Evolutionary conservation across 345 rosid genomes (phyloP), one percentile per base, ranked within the genome.

Genomic region (Anastatica hierochuntica): DNA sequence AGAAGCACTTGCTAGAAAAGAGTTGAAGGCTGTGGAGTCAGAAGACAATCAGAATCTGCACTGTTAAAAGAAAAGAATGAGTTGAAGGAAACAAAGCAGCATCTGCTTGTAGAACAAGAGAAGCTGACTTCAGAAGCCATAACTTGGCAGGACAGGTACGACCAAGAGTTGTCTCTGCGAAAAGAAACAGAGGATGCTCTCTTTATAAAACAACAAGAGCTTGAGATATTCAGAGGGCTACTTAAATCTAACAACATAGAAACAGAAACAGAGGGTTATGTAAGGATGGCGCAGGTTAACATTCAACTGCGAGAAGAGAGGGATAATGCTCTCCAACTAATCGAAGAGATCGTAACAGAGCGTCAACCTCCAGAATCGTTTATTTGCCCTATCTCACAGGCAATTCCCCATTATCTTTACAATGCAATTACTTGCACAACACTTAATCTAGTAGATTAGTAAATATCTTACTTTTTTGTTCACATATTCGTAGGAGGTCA

Each of bases 351-450:
- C 30, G 29, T 12, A 7, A 59, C 4, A 39, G 48, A 24, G 20
- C 63, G 24, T 10, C 26, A 66, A 17, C 46, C 63, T 34, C 79
- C 63, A 47, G 1, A 34, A 3, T 72, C 63, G 20, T 72, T 76
- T 43, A 0, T 30, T 8, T 76, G 75, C 46, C 77, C 80, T 31
- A 72, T 76, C 58, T 34, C 51, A 30, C 70, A 66, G 70, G 80
- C 43, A 54, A n/a, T n/a, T n/a, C n/a, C n/a, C n/a, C n/a, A n/a
- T n/a, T n/a, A n/a, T n/a, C n/a, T n/a, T n/a, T n/a, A n/a, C n/a
- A n/a, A n/a, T n/a, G n/a, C n/a, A n/a, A n/a, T n/a, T n/a, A 30
- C 49, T 55, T 48, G 23, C 50, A 5, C 14, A 29, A 10, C 33
- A 62, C 38, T 30, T n/a, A n/a, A n/a, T n/a, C n/a, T n/a, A n/a